Evolutionary conservation across 345 rosid species (phyloP).

Genomic region (Cardamine occulta): DNA sequence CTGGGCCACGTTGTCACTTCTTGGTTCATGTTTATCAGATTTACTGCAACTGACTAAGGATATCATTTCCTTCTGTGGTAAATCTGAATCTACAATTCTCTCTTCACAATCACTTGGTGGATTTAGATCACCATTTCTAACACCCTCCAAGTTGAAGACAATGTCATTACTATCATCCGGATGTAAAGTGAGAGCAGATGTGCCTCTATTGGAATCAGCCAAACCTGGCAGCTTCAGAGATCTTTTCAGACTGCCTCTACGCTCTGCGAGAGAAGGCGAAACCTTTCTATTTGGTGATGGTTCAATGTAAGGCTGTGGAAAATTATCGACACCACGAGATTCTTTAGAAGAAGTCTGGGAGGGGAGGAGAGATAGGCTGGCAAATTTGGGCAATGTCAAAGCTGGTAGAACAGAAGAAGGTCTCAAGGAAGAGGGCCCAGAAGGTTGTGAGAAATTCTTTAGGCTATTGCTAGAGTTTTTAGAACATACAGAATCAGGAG

Average conservation of each 20-base stretch:
- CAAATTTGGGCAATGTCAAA: constrained; percentile 65
- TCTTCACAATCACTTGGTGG: constrained; percentile 42
- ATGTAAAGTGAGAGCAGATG: constrained; percentile 45
- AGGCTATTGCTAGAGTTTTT: constrained; percentile 67
- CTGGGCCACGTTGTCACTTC: constrained; percentile 39
- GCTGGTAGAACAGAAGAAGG: constrained; percentile 57
- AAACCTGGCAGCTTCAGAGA: constrained; percentile 71
- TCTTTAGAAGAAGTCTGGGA: constrained; percentile 49
- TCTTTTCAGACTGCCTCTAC: constrained; percentile 75
- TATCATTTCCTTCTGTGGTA: constrained; percentile 41
- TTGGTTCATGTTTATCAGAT: constrained; percentile 36
- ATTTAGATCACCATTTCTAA: constrained; percentile 45
- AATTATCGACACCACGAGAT: constrained; percentile 46
- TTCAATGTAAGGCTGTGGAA: constrained; percentile 43
- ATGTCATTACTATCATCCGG: constrained; percentile 58
- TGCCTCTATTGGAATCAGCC: constrained; percentile 52
- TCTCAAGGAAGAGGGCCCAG: constrained; percentile 71
- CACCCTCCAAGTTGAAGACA: constrained; percentile 53
- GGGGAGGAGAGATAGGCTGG: constrained; percentile 59
- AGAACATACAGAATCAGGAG: constrained; percentile 70
- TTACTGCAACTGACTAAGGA: constrained; percentile 42
- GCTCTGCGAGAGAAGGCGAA: constrained; percentile 82
- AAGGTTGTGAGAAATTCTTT: constrained; percentile 64
- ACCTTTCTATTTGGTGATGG: constrained; percentile 52
- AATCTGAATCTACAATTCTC: constrained; percentile 47